Evolutionary conservation across 768 basidiomycete genomes (phyloP).

Genomic region (Leucosporidium scottii): DNA sequence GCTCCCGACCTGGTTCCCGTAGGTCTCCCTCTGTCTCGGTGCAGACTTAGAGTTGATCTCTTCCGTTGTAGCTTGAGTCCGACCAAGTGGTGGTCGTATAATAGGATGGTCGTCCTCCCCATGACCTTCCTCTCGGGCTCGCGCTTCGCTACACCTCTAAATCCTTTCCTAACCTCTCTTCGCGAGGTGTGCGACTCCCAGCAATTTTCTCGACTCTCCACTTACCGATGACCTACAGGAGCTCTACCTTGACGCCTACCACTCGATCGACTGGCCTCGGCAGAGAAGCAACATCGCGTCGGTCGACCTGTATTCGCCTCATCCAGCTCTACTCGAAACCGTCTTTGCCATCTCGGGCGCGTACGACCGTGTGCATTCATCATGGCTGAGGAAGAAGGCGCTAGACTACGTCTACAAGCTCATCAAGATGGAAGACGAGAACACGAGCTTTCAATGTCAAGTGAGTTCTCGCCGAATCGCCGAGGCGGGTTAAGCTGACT

Average conservation of each 20-base stretch:
- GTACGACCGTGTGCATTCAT: constrained; percentile 76
- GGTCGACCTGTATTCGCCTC: constrained; percentile 78
- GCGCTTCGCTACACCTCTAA: not conserved
- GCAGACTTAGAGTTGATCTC: too few relatives aligned
- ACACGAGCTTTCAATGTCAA: constrained; percentile 58
- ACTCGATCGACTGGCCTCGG: constrained; percentile 76
- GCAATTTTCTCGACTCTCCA: not conserved
- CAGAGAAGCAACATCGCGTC: constrained; percentile 76
- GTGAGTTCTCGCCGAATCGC: constrained; percentile 46
- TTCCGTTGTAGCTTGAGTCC: constrained; percentile 57
- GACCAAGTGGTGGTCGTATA: constrained; percentile 96
- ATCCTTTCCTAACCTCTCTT: not conserved
- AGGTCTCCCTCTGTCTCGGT: too few relatives aligned
- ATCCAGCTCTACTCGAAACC: constrained; percentile 63
- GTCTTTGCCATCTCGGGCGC: constrained; percentile 56
- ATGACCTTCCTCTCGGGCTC: not conserved
- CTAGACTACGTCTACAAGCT: constrained; percentile 65
- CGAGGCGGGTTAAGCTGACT: constrained; percentile 3
- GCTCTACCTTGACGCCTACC: constrained; percentile 73
- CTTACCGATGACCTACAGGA: constrained; percentile 83
- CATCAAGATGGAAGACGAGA: constrained; percentile 83
- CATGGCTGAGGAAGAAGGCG: constrained; percentile 55
- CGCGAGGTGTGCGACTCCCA: not conserved
- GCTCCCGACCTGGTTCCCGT: constrained; percentile 79
- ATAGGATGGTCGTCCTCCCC: constrained; percentile 40